phyloP scores from a whole-genome alignment of 305 asterid genomes.

The Solanum chacoense region DNA sequence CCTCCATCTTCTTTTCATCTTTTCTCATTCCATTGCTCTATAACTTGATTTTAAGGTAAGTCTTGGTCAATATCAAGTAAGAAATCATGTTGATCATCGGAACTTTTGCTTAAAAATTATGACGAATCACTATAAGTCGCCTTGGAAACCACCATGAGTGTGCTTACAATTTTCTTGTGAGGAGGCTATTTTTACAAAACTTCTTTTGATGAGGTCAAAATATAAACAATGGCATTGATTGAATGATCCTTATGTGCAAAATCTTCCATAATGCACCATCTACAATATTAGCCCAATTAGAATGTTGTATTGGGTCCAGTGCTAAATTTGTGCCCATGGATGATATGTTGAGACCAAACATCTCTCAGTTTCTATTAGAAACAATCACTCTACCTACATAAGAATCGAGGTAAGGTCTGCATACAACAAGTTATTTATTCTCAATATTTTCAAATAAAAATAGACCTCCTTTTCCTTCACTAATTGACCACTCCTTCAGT shows the following conservation, averaged over 20 bases:
- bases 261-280: background rate
- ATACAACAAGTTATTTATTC: background rate
- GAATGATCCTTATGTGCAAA: background rate
- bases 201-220: background rate
- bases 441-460: conserved; percentile 8
- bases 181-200: background rate
- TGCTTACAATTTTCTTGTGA: background rate
- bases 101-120: background rate
- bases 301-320: background rate
- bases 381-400: background rate
- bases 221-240: background rate
- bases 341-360: background rate
- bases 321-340: background rate
- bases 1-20: background rate
- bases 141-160: background rate
- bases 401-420: background rate
- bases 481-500: conserved; percentile 7
- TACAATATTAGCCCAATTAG: background rate
- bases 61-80: background rate
- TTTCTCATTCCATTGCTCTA: background rate
- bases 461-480: conserved; percentile 11
- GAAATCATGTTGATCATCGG: background rate
- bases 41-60: background rate
- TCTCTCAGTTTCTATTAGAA: background rate
- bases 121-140: background rate